Evolutionary conservation across 106 monocot genomes (phyloP).

Genomic region (Dioscorea alata): DNA sequence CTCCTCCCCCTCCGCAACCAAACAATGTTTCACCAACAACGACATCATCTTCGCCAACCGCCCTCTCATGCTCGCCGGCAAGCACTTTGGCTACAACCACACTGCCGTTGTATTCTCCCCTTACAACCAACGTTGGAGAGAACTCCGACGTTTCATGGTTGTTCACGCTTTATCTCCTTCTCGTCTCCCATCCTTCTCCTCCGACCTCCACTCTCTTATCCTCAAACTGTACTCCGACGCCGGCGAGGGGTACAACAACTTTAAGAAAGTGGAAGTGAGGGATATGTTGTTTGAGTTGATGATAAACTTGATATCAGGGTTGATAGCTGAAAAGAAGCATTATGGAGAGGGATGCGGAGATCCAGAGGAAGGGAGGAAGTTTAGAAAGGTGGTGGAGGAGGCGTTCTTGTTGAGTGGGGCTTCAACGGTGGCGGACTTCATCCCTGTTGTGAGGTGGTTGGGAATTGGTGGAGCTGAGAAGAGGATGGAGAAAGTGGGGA

Average conservation of each 20-base stretch:
- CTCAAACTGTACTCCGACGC: not conserved
- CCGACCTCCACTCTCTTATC: not conserved
- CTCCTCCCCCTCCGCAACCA: slow-evolving; percentile 33
- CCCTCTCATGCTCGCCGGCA: not conserved
- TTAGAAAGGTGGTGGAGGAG: not conserved
- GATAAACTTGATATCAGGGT: not conserved
- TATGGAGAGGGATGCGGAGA: not conserved
- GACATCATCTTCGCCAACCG: slow-evolving; percentile 42
- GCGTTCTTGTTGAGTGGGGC: not conserved
- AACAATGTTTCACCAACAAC: slow-evolving; percentile 46
- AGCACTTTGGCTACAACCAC: not conserved
- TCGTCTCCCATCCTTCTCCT: not conserved
- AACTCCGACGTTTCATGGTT: not conserved
- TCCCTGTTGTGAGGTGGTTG: not conserved
- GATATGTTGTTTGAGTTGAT: not conserved
- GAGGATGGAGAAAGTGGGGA: not conserved
- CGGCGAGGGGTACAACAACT: not conserved
- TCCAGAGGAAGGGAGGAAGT: not conserved
- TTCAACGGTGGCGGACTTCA: not conserved
- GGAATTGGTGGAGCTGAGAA: not conserved
- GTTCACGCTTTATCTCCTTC: not conserved
- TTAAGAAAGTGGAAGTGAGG: not conserved
- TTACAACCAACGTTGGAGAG: not conserved
- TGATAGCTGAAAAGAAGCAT: not conserved
- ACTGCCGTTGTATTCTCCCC: not conserved